Conservation (phyloP, 2,329 filamentous ascomycete species). For the Microcera coccophila region DNA sequence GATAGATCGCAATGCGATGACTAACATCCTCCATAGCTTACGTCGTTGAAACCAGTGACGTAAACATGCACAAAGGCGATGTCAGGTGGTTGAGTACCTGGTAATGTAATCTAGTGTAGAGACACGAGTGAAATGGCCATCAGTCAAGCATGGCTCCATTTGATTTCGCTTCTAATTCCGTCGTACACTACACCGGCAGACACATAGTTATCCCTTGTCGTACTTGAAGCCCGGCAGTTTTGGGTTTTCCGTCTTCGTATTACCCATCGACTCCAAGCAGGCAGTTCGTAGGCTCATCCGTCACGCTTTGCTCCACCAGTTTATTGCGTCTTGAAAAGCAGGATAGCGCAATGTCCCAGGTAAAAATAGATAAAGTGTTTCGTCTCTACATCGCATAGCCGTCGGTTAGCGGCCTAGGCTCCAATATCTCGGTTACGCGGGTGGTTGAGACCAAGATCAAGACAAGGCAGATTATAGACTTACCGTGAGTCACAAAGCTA, state of each 20-base stretch:
- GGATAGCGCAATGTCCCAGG: slow-evolving; percentile 94
- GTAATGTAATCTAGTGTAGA: too few relatives aligned
- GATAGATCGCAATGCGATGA: too few relatives aligned
- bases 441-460: background rate
- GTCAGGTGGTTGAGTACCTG: too few relatives aligned
- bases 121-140: too few relatives aligned
- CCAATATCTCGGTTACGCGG: background rate
- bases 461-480: slow-evolving; percentile 23
- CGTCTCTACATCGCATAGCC: slow-evolving; percentile 61
- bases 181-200: background rate
- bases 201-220: background rate
- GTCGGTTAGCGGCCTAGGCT: background rate
- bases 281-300: slow-evolving; percentile 14
- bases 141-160: too few relatives aligned
- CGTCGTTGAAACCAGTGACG: too few relatives aligned
- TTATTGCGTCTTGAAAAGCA: slow-evolving; percentile 98
- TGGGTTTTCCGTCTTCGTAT: background rate
- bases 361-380: slow-evolving; percentile 99
- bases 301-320: slow-evolving; percentile 27
- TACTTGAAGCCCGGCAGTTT: background rate
- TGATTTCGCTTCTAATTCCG: background rate
- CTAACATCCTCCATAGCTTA: too few relatives aligned
- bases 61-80: too few relatives aligned
- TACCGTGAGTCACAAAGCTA: slow-evolving; percentile 97
- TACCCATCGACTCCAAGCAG: background rate